phyloP scores from a whole-genome alignment of 352 stramenopile genomes.

The Phytopythium vexans region DNA sequence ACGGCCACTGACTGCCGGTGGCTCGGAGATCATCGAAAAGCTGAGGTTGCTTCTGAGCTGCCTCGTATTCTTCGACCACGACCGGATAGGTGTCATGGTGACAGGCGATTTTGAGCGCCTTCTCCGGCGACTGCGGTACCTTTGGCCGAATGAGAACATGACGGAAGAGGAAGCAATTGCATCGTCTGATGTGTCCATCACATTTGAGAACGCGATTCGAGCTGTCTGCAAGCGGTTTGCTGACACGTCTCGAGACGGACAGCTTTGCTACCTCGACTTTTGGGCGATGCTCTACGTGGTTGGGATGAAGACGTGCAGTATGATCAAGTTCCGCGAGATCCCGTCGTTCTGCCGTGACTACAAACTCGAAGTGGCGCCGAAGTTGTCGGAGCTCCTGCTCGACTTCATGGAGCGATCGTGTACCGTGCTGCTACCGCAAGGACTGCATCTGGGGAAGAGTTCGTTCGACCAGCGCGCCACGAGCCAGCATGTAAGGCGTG shows the following conservation, averaged over 20 bases:
- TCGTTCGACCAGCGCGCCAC: conserved; percentile 39
- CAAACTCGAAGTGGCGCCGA: conserved; percentile 61
- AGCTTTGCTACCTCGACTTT: conserved; percentile 80
- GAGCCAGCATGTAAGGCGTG: conserved; percentile 35
- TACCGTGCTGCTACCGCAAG: conserved; percentile 48
- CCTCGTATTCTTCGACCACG: conserved; percentile 72
- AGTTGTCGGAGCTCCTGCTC: conserved; percentile 38
- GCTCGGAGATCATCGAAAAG: conserved; percentile 38
- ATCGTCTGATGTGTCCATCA: conserved; percentile 23
- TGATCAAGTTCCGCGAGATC: conserved; percentile 69
- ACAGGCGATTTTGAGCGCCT: conserved; percentile 51
- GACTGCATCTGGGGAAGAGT: conserved; percentile 49
- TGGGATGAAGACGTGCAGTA: conserved; percentile 37
- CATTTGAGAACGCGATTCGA: conserved; percentile 52
- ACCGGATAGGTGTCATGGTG: conserved; percentile 41
- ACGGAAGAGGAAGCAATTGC: conserved; percentile 29
- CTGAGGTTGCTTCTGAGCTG: conserved; percentile 64
- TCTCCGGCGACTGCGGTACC: conserved; percentile 51
- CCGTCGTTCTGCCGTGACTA: conserved; percentile 74
- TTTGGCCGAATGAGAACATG: conserved; percentile 54
- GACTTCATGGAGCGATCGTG: conserved; percentile 66
- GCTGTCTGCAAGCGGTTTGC: conserved; percentile 44
- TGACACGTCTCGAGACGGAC: conserved; percentile 51
- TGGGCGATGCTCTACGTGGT: conserved; percentile 84
- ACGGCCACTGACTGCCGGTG: conserved; percentile 9